Evolutionary conservation across 257 asterid genomes (phyloP), one percentile per base, ranked within the genome.

Genomic region (Euphrasia confusa): DNA sequence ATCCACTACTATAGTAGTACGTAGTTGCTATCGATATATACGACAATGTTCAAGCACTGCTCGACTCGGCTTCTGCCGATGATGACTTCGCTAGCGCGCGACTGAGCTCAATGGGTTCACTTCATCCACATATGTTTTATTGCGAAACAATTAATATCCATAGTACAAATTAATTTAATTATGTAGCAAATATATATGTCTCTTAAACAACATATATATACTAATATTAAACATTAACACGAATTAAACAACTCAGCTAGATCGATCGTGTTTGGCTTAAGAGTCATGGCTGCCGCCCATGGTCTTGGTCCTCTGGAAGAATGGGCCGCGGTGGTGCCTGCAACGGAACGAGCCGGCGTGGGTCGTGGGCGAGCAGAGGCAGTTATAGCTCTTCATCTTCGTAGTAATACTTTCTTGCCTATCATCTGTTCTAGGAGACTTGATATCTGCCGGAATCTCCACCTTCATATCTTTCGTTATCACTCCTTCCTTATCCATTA

Each of bases 331-430:
- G 62, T 89, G 97, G 47, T 80, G 80, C 79, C 94, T 72, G 65
- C 97, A 89, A 0, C 97, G 85, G 28, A 84, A 88, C 27, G 91
- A 88, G 69, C 97, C 95, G 2, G 75, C 81, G 39, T 89, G 95
- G 3, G 89, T 84, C 3, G 97, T 86, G 1, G 95, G 94, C 28
- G 97, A 86, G 70, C 95, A 89, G 4, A 86, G 33, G 61, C 97
- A 89, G 60, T 74, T 78, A 21, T 21, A 21, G 66, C 61, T 61
- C 80, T 78, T 84, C 1, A 75, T 61, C 80, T 78, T 84, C 1
- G 75, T 72, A 10, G 80, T 70, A 56, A 90, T 70, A 56, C 90
- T 74, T 12, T 80, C 71, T 53, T 82, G 89, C 68, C 85, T 87
- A 15, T 55, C 44, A 15, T 55, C 44, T 15, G 55, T 13, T 49